These are phyloP conservation scores for Pseudogymnoascus sp. DNA, from an alignment of 2,329 filamentous ascomycete species.

Conservation along the genomic window DNA sequence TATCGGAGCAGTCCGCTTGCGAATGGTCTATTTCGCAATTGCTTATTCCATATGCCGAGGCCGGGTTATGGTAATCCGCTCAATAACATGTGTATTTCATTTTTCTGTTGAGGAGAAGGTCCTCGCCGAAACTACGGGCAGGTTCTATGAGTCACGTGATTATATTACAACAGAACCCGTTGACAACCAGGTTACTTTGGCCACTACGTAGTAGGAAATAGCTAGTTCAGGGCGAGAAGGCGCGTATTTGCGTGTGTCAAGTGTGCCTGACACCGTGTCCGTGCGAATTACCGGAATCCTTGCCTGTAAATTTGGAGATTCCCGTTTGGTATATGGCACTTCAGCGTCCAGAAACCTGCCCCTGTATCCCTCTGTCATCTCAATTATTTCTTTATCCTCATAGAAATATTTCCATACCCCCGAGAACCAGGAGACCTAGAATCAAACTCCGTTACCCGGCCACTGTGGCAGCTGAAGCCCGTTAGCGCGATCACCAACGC, in stretches of 20 bases:
- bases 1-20: neutral
- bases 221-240: neutral
- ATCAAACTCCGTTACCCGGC: conserved; percentile 41
- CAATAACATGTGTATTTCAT: neutral
- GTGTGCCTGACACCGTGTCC: neutral
- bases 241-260: neutral
- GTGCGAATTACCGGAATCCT: neutral
- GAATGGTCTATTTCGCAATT: neutral
- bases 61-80: neutral
- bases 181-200: neutral
- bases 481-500: conserved; percentile 46
- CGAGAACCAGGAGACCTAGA: conserved; percentile 39
- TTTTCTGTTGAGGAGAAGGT: neutral
- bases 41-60: neutral
- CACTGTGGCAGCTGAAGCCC: conserved; percentile 41
- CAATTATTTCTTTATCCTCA: neutral
- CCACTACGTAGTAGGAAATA: neutral
- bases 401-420: conserved; percentile 14
- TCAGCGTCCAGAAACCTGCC: too few relatives aligned
- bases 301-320: neutral
- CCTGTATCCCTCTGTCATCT: neutral
- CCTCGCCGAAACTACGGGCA: neutral
- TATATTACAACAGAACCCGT: too few relatives aligned
- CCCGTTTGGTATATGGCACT: neutral
- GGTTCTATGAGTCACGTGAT: neutral